Base-by-base conservation (phyloP, 2,329 filamentous ascomycete genomes). In the Aspergillus puulaauensis region DNA sequence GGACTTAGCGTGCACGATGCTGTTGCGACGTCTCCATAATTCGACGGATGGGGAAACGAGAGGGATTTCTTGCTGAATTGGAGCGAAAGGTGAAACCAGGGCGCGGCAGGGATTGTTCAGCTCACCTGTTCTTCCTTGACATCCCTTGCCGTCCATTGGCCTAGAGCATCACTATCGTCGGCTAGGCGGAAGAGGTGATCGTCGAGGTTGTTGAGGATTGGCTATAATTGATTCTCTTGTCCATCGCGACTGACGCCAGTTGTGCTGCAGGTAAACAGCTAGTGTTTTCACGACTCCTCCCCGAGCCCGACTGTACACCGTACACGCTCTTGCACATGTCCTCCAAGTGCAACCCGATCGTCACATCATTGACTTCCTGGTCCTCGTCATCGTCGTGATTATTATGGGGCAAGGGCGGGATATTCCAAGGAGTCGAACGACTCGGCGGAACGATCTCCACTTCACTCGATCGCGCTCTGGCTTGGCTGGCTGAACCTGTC, bases 141-240 rank as follows among this genome's bases (percentile, higher is more conserved):
- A 58, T 57, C 59, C 59, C 59, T 61, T 58, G 27, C 52, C 21
- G 31, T 31, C 41, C 37, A 60, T 60, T 60, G 55, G 55, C 41
- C 58, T 39, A 53, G 52, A 46, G 9, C 47, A 31, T 46, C 47
- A 9, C 40, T 21, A 33, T 41, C 37, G 35, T 44, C 52, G 41
- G 44, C 35, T 41, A n/a, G 55, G 41, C 40, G 48, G 54, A 52
- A 52, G 23, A 52, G 52, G 39, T 47, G 49, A 57, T 52, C 44
- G 21, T 50, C 45, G 5, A 33, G 39, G 40, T 43, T 39, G 37
- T 47, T 33, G 35, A 45, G 46, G 51, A 49, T 50, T 45, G 54
- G 54, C 31, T 51, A 45, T 39, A 45, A 45, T 56, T 51, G 37
- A 21, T 31, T 46, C 40, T 23, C 46, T 51, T 51, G 31, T 46